Percentiles rank a stretch among this genome's conserved stretches.
phyloP scores from a whole-genome alignment of 495 filamentous ascomycete species.

The Penicillium flavigenum region DNA sequence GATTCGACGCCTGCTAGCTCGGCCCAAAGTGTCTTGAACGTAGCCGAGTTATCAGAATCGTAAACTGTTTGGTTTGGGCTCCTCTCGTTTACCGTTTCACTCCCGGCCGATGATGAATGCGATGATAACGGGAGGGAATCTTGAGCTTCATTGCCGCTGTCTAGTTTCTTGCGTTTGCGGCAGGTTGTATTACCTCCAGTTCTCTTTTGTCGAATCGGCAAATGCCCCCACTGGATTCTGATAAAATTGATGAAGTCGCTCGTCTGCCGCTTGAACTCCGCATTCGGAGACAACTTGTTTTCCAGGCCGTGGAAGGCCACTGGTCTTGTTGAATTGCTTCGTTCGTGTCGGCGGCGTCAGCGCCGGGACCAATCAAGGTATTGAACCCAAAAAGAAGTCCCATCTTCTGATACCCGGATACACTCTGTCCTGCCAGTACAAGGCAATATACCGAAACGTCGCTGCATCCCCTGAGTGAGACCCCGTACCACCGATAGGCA shows the following conservation, averaged over 20 bases:
- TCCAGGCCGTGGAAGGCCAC: background rate
- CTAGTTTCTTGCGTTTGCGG: too few relatives aligned
- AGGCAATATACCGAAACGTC: background rate
- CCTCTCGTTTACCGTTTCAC: too few relatives aligned
- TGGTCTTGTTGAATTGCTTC: background rate
- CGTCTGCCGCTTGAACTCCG: background rate
- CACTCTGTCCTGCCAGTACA: background rate
- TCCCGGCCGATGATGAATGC: too few relatives aligned
- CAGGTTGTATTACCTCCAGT: too few relatives aligned
- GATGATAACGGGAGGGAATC: too few relatives aligned
- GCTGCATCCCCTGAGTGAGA: background rate
- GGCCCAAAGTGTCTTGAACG: too few relatives aligned
- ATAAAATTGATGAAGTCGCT: background rate
- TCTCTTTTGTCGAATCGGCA: background rate
- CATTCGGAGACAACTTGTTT: background rate
- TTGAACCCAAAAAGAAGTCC: background rate
- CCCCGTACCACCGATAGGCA: background rate
- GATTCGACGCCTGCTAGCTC: too few relatives aligned
- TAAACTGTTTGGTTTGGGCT: too few relatives aligned
- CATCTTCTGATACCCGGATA: background rate
- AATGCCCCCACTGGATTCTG: background rate
- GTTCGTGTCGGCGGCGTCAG: background rate
- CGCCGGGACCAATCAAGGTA: background rate
- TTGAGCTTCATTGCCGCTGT: too few relatives aligned
- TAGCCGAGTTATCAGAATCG: too few relatives aligned